Conservation (phyloP, 208 protist genomes). For the Herpetomonas muscarum region DNA sequence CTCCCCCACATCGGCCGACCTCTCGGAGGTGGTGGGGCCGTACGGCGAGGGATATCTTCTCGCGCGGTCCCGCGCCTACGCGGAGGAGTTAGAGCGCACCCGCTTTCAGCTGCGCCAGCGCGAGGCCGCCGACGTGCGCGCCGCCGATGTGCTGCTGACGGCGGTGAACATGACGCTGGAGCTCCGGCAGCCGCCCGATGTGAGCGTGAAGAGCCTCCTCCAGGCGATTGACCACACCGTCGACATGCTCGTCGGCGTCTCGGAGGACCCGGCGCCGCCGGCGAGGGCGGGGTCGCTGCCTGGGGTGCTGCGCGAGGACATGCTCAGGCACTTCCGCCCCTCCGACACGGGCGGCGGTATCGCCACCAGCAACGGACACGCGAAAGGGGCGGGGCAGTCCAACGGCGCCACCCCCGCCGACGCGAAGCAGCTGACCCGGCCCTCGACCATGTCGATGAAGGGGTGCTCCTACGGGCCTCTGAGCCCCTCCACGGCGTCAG, state of each 20-base stretch:
- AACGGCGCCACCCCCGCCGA: not conserved
- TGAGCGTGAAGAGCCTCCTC: not conserved
- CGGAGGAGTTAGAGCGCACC: constrained; percentile 4
- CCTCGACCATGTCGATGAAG: no score
- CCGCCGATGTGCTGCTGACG: constrained; percentile 3
- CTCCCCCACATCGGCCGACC: not conserved
- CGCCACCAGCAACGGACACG: not conserved
- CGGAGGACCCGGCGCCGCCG: constrained; percentile 2
- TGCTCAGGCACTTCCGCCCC: constrained; percentile 3
- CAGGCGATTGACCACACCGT: constrained; percentile 6
- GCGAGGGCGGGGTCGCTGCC: constrained; percentile 3
- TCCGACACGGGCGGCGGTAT: not conserved
- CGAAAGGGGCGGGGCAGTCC: not conserved
- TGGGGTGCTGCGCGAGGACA: not conserved
- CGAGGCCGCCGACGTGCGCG: constrained; percentile 1
- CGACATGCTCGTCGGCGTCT: constrained; percentile 5
- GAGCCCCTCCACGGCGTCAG: no score
- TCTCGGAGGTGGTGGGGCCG: not conserved
- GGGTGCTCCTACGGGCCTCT: no score
- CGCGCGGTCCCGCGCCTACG: not conserved
- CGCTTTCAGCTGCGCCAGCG: constrained; percentile 8
- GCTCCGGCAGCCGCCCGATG: not conserved
- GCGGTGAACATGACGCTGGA: constrained; percentile 5
- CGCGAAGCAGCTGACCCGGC: not conserved
- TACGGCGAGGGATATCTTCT: not conserved